Percentiles rank a stretch among this genome's conserved stretches.
Conservation (phyloP, 2,329 filamentous ascomycete species). For the Teratosphaeria nubilosa region DNA sequence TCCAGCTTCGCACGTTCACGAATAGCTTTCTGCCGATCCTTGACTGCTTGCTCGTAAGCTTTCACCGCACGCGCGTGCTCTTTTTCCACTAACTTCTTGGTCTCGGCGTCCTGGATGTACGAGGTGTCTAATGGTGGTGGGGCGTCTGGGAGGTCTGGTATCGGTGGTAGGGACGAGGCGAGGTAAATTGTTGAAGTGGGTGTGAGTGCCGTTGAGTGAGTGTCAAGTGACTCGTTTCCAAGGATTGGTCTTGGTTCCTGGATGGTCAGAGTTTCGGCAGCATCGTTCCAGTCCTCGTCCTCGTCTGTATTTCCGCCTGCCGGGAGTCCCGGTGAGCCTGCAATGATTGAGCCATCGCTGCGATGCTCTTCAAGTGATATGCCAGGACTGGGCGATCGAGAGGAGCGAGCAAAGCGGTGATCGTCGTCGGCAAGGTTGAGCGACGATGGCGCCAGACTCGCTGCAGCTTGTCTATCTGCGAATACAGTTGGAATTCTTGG, state of each 20-base stretch:
- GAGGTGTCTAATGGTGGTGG: slow-evolving; percentile 45
- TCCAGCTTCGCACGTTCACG: slow-evolving; percentile 52
- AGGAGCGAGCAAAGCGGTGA: background rate
- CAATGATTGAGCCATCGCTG: background rate
- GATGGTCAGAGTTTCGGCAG: slow-evolving; percentile 12
- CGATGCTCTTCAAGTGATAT: background rate
- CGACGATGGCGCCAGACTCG: background rate
- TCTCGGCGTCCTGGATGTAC: slow-evolving; percentile 52
- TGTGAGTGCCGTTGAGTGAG: background rate
- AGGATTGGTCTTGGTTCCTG: slow-evolving; percentile 1
- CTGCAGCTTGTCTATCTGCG: slow-evolving; percentile 1
- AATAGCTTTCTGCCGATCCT: slow-evolving; percentile 55
- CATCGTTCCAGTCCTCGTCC: slow-evolving; percentile 9
- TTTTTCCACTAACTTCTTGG: slow-evolving; percentile 58
- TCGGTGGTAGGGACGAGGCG: slow-evolving; percentile 30
- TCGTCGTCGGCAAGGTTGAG: background rate
- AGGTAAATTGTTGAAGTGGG: background rate
- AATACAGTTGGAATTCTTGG: slow-evolving; percentile 29
- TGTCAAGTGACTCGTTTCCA: background rate
- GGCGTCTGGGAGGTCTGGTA: slow-evolving; percentile 44
- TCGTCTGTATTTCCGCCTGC: background rate
- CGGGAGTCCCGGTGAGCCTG: background rate
- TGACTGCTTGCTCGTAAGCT: slow-evolving; percentile 55
- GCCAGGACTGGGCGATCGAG: background rate
- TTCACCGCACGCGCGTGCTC: slow-evolving; percentile 55